Evolutionary conservation across 2,329 filamentous ascomycete species (phyloP).

Genomic region (Penicillium sp.): DNA sequence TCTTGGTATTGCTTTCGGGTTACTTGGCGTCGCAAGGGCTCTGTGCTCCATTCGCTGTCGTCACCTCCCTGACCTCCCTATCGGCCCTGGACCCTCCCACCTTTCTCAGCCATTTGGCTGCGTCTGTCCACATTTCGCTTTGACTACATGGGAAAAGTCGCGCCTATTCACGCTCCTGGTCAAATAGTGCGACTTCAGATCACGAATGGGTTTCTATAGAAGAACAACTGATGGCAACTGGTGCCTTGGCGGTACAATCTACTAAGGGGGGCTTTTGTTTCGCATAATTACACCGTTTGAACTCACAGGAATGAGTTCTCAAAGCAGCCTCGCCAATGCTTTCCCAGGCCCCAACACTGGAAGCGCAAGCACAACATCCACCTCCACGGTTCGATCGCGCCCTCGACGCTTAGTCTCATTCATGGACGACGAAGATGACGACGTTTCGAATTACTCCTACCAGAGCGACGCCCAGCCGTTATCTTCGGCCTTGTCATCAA

Average conservation of each 20-base stretch:
- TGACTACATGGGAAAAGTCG: constrained; percentile 5
- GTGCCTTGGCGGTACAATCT: constrained; percentile 34
- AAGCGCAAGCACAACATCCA: constrained; percentile 35
- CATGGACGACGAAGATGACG: constrained; percentile 39
- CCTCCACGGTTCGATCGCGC: constrained; percentile 47
- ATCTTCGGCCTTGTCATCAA: constrained; percentile 34
- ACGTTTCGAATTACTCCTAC: constrained; percentile 27
- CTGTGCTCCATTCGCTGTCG: constrained; percentile 20
- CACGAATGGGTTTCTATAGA: constrained; percentile 39
- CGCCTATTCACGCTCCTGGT: constrained; percentile 8
- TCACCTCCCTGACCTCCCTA: constrained; percentile 21
- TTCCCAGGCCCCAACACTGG: constrained; percentile 36
- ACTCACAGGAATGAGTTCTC: constrained; percentile 45
- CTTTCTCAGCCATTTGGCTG: constrained; percentile 1
- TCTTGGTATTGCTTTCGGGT: not conserved
- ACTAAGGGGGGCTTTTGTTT: constrained; percentile 25
- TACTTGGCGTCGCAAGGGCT: constrained; percentile 4
- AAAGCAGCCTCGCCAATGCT: constrained; percentile 39
- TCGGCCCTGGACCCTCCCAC: constrained; percentile 11
- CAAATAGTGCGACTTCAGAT: constrained; percentile 33
- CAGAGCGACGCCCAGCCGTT: constrained; percentile 28
- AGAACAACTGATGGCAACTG: constrained; percentile 37
- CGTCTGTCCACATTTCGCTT: constrained; percentile 5
- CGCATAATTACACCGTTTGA: constrained; percentile 19
- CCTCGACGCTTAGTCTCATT: constrained; percentile 47